A percentile compares a stretch with the other conserved stretches of the same genome.
phyloP scores from a whole-genome alignment of 2,329 filamentous ascomycete species.

The Botrytis elliptica region DNA sequence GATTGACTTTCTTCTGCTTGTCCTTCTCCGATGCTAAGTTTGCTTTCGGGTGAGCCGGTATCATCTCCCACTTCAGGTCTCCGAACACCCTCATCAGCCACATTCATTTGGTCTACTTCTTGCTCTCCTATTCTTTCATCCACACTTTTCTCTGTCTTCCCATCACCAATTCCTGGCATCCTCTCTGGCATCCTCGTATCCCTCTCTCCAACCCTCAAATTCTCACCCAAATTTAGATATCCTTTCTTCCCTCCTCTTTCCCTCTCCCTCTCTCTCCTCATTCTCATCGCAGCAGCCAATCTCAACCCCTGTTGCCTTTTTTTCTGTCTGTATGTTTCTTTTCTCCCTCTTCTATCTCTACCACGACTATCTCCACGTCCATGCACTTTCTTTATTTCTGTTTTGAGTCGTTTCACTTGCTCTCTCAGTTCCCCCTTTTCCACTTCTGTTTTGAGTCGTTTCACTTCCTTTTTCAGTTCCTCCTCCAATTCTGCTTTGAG shows the following conservation, averaged over 20 bases:
- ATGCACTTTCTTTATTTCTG: background rate
- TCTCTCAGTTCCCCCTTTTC: background rate
- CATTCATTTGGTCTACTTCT: background rate
- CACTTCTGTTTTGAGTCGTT: no score
- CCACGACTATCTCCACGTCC: background rate
- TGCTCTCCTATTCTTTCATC: background rate
- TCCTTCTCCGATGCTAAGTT: background rate
- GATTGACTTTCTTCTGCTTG: background rate
- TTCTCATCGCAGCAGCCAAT: conserved; percentile 1
- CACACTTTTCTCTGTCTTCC: background rate
- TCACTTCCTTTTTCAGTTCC: no score
- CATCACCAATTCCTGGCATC: background rate
- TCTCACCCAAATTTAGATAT: background rate
- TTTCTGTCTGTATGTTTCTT: background rate
- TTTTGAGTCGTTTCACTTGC: background rate
- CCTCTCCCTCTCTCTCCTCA: background rate
- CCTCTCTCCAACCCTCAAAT: background rate
- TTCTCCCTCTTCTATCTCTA: background rate
- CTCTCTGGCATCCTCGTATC: background rate
- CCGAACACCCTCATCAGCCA: background rate
- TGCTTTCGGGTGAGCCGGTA: background rate
- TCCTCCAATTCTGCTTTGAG: no score
- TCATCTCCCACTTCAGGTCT: background rate
- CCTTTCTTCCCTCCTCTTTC: no score
- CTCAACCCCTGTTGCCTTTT: background rate